Evolutionary conservation across 768 basidiomycete species (phyloP).

Genomic region (Clathrus columnatus): DNA sequence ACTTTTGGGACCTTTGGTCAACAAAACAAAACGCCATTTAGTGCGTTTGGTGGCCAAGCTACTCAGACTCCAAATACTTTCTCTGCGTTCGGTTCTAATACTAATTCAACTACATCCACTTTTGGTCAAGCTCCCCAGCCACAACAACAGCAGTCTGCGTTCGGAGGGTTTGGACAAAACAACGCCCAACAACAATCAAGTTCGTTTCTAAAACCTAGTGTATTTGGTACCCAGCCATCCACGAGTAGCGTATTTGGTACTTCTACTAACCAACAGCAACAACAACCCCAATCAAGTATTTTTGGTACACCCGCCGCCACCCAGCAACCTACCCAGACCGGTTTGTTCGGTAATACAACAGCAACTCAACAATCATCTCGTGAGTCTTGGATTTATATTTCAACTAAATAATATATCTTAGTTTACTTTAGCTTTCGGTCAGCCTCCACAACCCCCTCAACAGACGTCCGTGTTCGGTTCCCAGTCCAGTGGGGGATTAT

Average conservation of each 20-base stretch:
- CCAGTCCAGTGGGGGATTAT: conserved; percentile 13
- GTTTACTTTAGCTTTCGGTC: conserved; percentile 17
- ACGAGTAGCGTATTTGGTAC: conserved; percentile 31
- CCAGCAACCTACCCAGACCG: conserved; percentile 17
- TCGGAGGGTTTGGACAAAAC: conserved; percentile 29
- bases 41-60: conserved; percentile 27
- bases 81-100: conserved; percentile 2
- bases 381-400: background rate
- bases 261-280: conserved; percentile 21
- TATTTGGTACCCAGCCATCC: conserved; percentile 17
- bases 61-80: conserved; percentile 3
- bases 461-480: conserved; percentile 15
- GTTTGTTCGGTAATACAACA: conserved; percentile 21
- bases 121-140: conserved; percentile 30
- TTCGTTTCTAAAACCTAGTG: conserved; percentile 28
- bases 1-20: conserved; percentile 23
- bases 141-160: conserved; percentile 20
- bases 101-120: conserved; percentile 17
- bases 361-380: conserved; percentile 10
- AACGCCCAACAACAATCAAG: conserved; percentile 38
- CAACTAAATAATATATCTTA: background rate
- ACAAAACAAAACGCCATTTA: conserved; percentile 35
- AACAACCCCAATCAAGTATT: conserved; percentile 20
- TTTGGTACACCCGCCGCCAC: conserved; percentile 25
- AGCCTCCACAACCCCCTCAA: conserved; percentile 20